Evolutionary conservation across 768 basidiomycete species (phyloP).

Genomic region (Austroboletus eburneus): DNA sequence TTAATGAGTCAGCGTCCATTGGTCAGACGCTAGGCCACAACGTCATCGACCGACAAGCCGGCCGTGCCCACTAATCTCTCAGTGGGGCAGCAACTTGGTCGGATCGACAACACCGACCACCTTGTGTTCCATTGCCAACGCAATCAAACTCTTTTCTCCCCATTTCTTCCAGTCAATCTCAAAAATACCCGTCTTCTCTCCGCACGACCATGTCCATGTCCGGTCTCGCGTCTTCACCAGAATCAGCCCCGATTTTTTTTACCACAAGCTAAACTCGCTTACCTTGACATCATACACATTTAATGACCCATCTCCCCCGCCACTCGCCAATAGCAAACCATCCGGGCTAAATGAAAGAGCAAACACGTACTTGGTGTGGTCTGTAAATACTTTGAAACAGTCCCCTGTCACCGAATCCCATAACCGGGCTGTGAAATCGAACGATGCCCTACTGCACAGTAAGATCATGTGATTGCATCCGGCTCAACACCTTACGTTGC

Average conservation of each 20-base stretch:
- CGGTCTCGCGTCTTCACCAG: conserved; percentile 40
- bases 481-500: conserved; percentile 56
- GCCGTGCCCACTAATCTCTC: not conserved
- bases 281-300: conserved; percentile 70
- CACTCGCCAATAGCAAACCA: conserved; percentile 69
- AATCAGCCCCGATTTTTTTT: conserved; percentile 5
- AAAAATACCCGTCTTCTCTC: conserved; percentile 63
- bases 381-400: conserved; percentile 66
- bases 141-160: conserved; percentile 53
- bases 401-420: conserved; percentile 81
- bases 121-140: conserved; percentile 63
- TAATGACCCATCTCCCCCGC: conserved; percentile 74
- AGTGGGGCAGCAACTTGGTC: conserved; percentile 29
- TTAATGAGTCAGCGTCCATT: conserved; percentile 14
- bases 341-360: conserved; percentile 72
- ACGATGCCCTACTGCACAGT: conserved; percentile 54
- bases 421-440: conserved; percentile 73
- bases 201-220: conserved; percentile 63
- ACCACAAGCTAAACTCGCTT: conserved; percentile 31
- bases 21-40: conserved; percentile 4
- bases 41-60: conserved; percentile 8
- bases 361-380: conserved; percentile 71
- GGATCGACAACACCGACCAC: conserved; percentile 68
- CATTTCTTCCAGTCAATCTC: conserved; percentile 73
- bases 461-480: conserved; percentile 1